A percentile compares a stretch with the other conserved stretches of the same genome.
These are phyloP conservation scores for Hanseniaspora hatyaiensis DNA, from an alignment of 805 yeast species.

Conservation along the genomic window DNA sequence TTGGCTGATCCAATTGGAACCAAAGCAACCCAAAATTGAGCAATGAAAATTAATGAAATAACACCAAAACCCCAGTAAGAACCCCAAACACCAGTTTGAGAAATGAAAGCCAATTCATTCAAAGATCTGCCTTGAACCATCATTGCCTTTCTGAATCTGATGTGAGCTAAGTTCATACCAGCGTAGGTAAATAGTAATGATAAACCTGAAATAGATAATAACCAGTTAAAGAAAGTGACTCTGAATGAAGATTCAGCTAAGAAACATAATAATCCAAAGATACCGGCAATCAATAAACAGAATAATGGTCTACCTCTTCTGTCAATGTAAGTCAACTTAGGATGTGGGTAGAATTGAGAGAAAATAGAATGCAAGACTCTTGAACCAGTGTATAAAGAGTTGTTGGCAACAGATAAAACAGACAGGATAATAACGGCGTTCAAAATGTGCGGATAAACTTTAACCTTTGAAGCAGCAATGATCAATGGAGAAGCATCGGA, in stretches of 20 bases:
- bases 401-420: conserved; percentile 72
- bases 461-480: conserved; percentile 38
- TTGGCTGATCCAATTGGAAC: conserved; percentile 43
- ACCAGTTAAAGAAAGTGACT: conserved; percentile 51
- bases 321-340: conserved; percentile 44
- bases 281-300: conserved; percentile 41
- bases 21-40: conserved; percentile 62
- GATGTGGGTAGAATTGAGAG: conserved; percentile 32
- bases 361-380: conserved; percentile 45
- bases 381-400: conserved; percentile 66
- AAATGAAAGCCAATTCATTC: conserved; percentile 42
- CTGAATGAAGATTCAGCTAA: conserved; percentile 53
- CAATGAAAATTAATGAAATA: conserved; percentile 41
- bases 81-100: conserved; percentile 44
- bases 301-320: conserved; percentile 51
- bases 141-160: conserved; percentile 50
- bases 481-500: conserved; percentile 42
- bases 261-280: conserved; percentile 52
- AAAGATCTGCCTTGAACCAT: conserved; percentile 41
- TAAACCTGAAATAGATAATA: conserved; percentile 49
- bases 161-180: conserved; percentile 44
- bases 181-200: conserved; percentile 55
- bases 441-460: conserved; percentile 59
- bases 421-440: conserved; percentile 68
- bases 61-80: conserved; percentile 41